These are phyloP conservation scores for Mucor plumbeus DNA, from an alignment of 371 early-diverging fungal genomes.

Conservation along the genomic window DNA sequence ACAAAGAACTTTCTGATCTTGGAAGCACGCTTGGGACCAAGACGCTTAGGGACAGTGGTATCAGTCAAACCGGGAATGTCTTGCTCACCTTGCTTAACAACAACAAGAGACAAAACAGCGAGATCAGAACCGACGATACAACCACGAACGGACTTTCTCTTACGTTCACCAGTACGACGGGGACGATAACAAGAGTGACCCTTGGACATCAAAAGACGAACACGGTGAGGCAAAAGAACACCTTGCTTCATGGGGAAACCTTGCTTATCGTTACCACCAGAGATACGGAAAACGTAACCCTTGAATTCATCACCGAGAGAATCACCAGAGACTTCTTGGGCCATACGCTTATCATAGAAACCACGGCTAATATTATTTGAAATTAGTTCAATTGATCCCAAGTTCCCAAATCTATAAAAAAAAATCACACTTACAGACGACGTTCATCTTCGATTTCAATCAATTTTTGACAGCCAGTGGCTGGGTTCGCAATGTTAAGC, in stretches of 20 bases:
- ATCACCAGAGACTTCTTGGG: conserved; percentile 96
- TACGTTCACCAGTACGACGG: conserved; percentile 97
- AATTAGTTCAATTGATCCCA: not conserved
- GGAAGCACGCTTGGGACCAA: conserved; percentile 98
- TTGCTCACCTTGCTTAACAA: conserved; percentile 96
- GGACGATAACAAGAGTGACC: conserved; percentile 99
- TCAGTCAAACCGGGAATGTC: conserved; percentile 98
- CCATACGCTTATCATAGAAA: conserved; percentile 98
- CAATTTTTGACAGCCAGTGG: conserved; percentile 96
- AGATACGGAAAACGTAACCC: conserved; percentile 98
- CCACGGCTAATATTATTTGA: conserved; percentile 69
- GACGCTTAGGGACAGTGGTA: conserved; percentile 88
- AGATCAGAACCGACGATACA: conserved; percentile 98
- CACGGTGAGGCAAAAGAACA: conserved; percentile 93
- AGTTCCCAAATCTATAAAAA: not conserved
- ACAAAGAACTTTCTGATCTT: conserved; percentile 98
- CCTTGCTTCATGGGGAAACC: conserved; percentile 99
- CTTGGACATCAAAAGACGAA: conserved; percentile 93
- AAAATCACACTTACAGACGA: conserved; percentile 67
- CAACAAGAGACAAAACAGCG: conserved; percentile 91
- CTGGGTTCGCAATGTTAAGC: conserved; percentile 93
- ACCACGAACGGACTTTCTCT: conserved; percentile 99
- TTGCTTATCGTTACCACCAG: conserved; percentile 99
- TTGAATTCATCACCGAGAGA: conserved; percentile 98
- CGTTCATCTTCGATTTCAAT: conserved; percentile 96